A percentile compares a stretch with the other conserved stretches of the same genome.
phyloP scores from a whole-genome alignment of 1,139 yeast species.

The Saccharomyces hybrid region DNA sequence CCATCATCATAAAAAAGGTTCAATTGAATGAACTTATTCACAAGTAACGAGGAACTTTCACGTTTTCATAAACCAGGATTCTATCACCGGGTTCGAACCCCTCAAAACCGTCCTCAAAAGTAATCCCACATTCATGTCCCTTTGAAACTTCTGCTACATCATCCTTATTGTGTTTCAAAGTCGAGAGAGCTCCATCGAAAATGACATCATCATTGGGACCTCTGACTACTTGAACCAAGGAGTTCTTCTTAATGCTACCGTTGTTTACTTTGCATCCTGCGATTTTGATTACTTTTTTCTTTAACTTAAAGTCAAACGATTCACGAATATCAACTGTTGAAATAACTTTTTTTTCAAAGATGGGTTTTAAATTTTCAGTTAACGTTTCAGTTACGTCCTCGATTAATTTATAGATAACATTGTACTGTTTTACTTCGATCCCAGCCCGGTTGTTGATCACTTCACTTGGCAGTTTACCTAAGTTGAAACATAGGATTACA shows the following conservation, averaged over 20 bases:
- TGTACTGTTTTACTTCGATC: constrained; percentile 60
- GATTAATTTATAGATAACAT: constrained; percentile 78
- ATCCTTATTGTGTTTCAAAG: constrained; percentile 77
- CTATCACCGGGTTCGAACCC: constrained; percentile 68
- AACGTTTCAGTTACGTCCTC: constrained; percentile 73
- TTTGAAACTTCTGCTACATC: constrained; percentile 72
- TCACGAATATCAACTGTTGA: constrained; percentile 69
- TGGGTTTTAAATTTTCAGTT: constrained; percentile 56
- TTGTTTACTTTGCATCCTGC: constrained; percentile 85
- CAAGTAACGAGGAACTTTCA: constrained; percentile 60
- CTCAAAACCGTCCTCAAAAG: constrained; percentile 60
- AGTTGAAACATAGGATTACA: constrained; percentile 69
- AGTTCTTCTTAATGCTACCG: constrained; percentile 60
- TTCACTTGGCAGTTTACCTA: constrained; percentile 55
- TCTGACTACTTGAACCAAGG: constrained; percentile 60
- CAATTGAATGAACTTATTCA: constrained; percentile 26
- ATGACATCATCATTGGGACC: constrained; percentile 40
- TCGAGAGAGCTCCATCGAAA: constrained; percentile 61
- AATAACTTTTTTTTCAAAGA: constrained; percentile 55
- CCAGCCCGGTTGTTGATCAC: constrained; percentile 54
- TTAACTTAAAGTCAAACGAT: constrained; percentile 58
- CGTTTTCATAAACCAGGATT: constrained; percentile 67
- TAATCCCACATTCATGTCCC: constrained; percentile 86
- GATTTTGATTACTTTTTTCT: constrained; percentile 48
- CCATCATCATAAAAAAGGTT: neutral